Base-by-base conservation (phyloP, 495 filamentous ascomycete genomes). In the Aspergillus heteromorphus region DNA sequence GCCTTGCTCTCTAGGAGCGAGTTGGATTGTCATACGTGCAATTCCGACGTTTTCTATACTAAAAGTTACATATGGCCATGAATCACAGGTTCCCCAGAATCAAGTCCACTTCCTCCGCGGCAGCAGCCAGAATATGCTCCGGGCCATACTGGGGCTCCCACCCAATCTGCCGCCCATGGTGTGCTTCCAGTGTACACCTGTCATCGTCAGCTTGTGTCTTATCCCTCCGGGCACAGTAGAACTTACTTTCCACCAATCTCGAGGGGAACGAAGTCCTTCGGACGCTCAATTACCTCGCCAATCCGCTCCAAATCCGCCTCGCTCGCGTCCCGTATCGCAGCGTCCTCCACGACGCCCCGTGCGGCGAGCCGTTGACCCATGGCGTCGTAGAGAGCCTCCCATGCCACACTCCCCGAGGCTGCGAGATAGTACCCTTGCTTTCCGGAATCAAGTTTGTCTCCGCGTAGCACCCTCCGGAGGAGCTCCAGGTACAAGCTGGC, bases 391-490 rank as follows among this genome's bases (percentile, higher is more conserved):
- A 81, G 25, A 48, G 79, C 72, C 30, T 75, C 61, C 78, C 78
- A 81, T 1, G 65, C 56, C 13, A 81, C 61, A 9, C 53, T 67
- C 8, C 78, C 78, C 5, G 73, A 62, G 1, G 76, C 53, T 11
- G 73, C 77, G n/a, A 81, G 69, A 55, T 73, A 81, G 52, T 75
- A 81, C 0, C 78, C 77, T 11, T 69, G 65, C 58, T 69, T 71
- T 0, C 74, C 74, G 27, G 73, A 43, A 1, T 63, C 65, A 1
- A 67, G 65, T 6, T 76, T 61, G 13, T 61, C 51, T 0, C 65
- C 72, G 2, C 48, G 40, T 16, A 81, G 60, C n/a, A 80, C 79
- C 16, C 55, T 63, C 2, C 66, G 66, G 19, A 78, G 49, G 4
- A 80, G 66, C 13, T 71, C 59, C 11, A 77, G 45, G 48, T 79